phyloP scores from a whole-genome alignment of 352 stramenopile genomes.

The Chrysophaeum taylorii region DNA sequence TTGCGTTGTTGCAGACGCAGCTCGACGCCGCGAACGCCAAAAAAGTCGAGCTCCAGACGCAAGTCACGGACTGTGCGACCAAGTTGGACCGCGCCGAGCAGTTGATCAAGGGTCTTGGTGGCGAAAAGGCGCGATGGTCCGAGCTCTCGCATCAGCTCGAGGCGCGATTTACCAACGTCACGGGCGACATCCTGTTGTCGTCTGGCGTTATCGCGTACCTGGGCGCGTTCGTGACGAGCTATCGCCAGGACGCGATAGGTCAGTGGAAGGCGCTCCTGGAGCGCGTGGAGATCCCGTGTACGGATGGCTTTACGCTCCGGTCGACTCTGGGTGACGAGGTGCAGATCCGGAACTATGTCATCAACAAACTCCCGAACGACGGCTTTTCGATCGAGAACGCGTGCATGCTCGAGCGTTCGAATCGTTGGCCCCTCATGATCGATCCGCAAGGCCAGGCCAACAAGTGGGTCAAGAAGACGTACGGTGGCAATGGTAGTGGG shows the following conservation, averaged over 20 bases:
- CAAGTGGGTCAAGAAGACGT: slow-evolving; percentile 86
- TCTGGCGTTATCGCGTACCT: slow-evolving; percentile 85
- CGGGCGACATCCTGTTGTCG: slow-evolving; percentile 80
- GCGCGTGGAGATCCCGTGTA: slow-evolving; percentile 57
- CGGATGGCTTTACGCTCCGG: slow-evolving; percentile 63
- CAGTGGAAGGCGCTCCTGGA: slow-evolving; percentile 55
- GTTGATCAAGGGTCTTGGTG: slow-evolving; percentile 78
- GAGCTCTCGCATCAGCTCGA: slow-evolving; percentile 31
- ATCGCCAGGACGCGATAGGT: slow-evolving; percentile 68
- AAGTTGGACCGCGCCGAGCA: slow-evolving; percentile 79
- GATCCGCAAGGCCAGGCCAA: slow-evolving; percentile 86
- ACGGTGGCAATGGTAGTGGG: slow-evolving; percentile 61
- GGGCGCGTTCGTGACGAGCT: slow-evolving; percentile 76
- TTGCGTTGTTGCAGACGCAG: slow-evolving; percentile 37
- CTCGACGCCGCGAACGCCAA: slow-evolving; percentile 74
- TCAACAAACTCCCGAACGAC: slow-evolving; percentile 85
- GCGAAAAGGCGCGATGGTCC: slow-evolving; percentile 80
- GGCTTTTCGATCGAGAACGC: slow-evolving; percentile 87
- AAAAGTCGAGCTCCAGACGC: slow-evolving; percentile 44
- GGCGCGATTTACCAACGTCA: not conserved
- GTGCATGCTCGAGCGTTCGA: slow-evolving; percentile 77
- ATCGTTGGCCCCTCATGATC: slow-evolving; percentile 89
- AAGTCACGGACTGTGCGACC: slow-evolving; percentile 80
- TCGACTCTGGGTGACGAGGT: slow-evolving; percentile 76
- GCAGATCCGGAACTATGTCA: slow-evolving; percentile 80